These are phyloP conservation scores for Lepiota brunneoincarnata DNA, from an alignment of 768 basidiomycete genomes.

Conservation along the genomic window DNA sequence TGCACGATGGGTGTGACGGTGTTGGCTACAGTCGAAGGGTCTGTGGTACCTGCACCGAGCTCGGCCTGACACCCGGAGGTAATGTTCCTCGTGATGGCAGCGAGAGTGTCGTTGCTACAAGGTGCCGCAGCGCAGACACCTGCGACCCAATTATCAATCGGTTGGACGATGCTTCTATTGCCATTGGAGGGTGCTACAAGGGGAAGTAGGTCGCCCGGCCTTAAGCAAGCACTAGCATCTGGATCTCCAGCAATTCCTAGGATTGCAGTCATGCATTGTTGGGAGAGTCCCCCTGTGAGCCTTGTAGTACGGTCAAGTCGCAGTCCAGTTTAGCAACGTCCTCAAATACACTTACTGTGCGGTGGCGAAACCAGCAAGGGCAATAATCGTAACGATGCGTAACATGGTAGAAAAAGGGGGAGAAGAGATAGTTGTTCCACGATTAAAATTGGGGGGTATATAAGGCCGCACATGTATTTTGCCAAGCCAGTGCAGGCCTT, in stretches of 20 bases:
- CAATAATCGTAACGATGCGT: constrained; percentile 24
- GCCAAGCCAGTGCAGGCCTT: constrained; percentile 1
- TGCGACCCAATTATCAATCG: constrained; percentile 58
- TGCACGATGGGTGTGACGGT: constrained; percentile 41
- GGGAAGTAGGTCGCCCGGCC: constrained; percentile 40
- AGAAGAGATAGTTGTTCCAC: not conserved
- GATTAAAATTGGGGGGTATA: not conserved
- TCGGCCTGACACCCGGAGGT: constrained; percentile 45
- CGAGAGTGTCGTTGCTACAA: constrained; percentile 60
- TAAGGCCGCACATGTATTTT: not conserved
- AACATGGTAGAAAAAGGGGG: constrained; percentile 18
- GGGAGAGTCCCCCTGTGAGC: constrained; percentile 37
- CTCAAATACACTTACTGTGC: constrained; percentile 37
- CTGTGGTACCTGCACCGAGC: constrained; percentile 14
- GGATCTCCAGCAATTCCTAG: constrained; percentile 38
- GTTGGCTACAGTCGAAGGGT: not conserved
- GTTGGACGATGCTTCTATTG: constrained; percentile 39
- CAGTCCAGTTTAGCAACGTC: not conserved
- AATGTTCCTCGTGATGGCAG: constrained; percentile 49
- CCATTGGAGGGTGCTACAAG: constrained; percentile 23
- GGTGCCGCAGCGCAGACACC: constrained; percentile 47
- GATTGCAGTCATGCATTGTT: constrained; percentile 47
- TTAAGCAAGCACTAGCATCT: constrained; percentile 48
- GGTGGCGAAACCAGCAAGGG: constrained; percentile 20
- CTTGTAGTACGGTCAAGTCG: constrained; percentile 11